A percentile compares a stretch with the other conserved stretches of the same genome.
These are phyloP conservation scores for Tylopilus orsonianus DNA, from an alignment of 1,284 basidiomycete species.

Conservation along the genomic window DNA sequence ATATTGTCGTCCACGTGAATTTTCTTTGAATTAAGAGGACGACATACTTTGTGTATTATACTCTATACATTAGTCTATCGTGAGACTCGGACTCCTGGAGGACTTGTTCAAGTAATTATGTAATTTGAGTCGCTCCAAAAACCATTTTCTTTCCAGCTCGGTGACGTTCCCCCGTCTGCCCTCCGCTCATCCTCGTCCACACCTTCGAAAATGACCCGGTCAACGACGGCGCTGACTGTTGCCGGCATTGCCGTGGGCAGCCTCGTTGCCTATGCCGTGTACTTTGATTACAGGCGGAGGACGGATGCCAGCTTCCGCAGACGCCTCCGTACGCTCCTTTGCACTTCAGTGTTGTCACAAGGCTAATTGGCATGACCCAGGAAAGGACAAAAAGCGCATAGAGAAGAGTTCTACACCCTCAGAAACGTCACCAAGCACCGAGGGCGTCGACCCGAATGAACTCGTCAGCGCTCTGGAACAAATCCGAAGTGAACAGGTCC, in stretches of 20 bases:
- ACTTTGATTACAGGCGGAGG: slow-evolving; percentile 94
- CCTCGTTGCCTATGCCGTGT: slow-evolving; percentile 78
- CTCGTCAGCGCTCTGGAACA: slow-evolving; percentile 61
- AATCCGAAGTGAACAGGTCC: slow-evolving; percentile 64
- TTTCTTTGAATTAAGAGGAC: too few relatives aligned
- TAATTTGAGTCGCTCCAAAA: too few relatives aligned
- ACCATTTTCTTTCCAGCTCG: slow-evolving; percentile 13
- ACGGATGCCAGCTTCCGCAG: slow-evolving; percentile 89
- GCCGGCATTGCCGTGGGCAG: slow-evolving; percentile 68
- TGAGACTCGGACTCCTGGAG: too few relatives aligned
- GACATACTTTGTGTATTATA: too few relatives aligned
- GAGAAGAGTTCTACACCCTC: slow-evolving; percentile 74
- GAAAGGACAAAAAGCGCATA: slow-evolving; percentile 88
- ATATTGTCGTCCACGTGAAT: not conserved
- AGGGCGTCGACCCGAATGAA: slow-evolving; percentile 47
- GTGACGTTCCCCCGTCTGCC: slow-evolving; percentile 8
- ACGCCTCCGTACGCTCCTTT: slow-evolving; percentile 71
- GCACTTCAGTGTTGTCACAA: slow-evolving; percentile 5
- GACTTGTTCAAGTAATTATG: too few relatives aligned
- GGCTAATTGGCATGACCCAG: slow-evolving; percentile 41
- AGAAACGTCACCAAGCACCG: slow-evolving; percentile 39
- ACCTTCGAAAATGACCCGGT: slow-evolving; percentile 41
- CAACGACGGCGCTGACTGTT: slow-evolving; percentile 53
- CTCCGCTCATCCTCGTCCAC: not conserved
- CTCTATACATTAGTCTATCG: too few relatives aligned